A percentile compares a stretch with the other conserved stretches of the same genome.
Conservation (phyloP, 2,329 filamentous ascomycete genomes). For the Sordariomycetes sp. region DNA sequence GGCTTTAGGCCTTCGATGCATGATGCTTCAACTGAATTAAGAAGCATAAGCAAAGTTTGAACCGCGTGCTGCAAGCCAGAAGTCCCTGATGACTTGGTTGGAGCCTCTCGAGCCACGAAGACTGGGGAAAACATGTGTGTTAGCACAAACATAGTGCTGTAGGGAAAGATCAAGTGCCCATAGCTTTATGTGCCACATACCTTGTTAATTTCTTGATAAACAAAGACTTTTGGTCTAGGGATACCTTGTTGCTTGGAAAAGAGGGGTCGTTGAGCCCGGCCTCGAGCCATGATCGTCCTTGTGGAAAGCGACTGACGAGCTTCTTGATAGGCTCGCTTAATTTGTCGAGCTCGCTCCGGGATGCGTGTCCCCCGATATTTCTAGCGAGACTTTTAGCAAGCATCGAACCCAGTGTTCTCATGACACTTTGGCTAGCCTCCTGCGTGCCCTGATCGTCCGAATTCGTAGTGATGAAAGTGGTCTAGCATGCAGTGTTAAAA, state of each 20-base stretch:
- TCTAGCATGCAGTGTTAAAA: slow-evolving; percentile 4
- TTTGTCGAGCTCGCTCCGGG: slow-evolving; percentile 63
- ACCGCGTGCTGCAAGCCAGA: slow-evolving; percentile 61
- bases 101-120: slow-evolving; percentile 56
- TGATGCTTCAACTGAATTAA: slow-evolving; percentile 18
- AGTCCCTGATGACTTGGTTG: slow-evolving; percentile 59
- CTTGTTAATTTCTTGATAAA: slow-evolving; percentile 60
- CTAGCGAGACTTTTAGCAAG: slow-evolving; percentile 50
- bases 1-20: background rate
- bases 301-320: slow-evolving; percentile 46
- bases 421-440: no score
- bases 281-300: slow-evolving; percentile 54
- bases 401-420: slow-evolving; percentile 51
- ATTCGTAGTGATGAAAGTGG: slow-evolving; percentile 7
- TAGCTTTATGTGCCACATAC: slow-evolving; percentile 25
- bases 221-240: slow-evolving; percentile 46
- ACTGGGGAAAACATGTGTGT: slow-evolving; percentile 23
- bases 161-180: background rate
- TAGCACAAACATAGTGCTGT: background rate
- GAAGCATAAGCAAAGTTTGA: slow-evolving; percentile 53
- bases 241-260: slow-evolving; percentile 53
- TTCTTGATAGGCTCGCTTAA: slow-evolving; percentile 64
- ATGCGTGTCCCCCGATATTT: slow-evolving; percentile 60
- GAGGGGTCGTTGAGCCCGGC: slow-evolving; percentile 43
- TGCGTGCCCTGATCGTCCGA: no score